Evolutionary conservation across 2,329 filamentous ascomycete genomes (phyloP).

Genomic region (Fusarium annulatum): DNA sequence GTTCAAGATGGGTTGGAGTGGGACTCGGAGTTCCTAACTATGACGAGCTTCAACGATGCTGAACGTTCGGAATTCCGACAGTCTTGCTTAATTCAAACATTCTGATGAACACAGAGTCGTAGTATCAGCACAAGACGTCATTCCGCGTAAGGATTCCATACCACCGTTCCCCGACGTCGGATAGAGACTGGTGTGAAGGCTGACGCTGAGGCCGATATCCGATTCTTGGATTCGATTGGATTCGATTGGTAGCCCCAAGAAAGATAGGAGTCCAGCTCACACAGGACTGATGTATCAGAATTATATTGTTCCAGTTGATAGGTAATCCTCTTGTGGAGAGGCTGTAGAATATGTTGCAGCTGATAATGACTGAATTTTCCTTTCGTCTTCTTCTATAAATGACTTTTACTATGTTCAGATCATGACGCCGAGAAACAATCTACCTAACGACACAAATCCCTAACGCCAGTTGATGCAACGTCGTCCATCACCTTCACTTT

Average conservation of each 20-base stretch:
- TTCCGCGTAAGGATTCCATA: neutral
- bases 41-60: neutral
- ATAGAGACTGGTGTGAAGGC: neutral
- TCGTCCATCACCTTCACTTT: constrained; percentile 3
- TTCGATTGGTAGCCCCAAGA: neutral
- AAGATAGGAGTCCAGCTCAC: neutral
- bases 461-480: constrained; percentile 46
- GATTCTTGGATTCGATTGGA: neutral
- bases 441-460: constrained; percentile 25
- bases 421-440: constrained; percentile 35
- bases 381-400: constrained; percentile 22
- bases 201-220: neutral
- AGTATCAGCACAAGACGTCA: neutral
- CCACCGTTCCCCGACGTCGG: neutral
- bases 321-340: neutral
- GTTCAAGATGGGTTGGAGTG: neutral
- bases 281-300: neutral
- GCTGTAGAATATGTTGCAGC: neutral
- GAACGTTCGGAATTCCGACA: neutral
- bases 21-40: neutral
- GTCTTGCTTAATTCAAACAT: neutral
- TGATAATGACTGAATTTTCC: neutral
- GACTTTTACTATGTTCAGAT: constrained; percentile 16
- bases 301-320: neutral
- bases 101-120: neutral